Evolutionary conservation across 2,329 filamentous ascomycete species (phyloP).

Genomic region (Dactylellina parvicollis): DNA sequence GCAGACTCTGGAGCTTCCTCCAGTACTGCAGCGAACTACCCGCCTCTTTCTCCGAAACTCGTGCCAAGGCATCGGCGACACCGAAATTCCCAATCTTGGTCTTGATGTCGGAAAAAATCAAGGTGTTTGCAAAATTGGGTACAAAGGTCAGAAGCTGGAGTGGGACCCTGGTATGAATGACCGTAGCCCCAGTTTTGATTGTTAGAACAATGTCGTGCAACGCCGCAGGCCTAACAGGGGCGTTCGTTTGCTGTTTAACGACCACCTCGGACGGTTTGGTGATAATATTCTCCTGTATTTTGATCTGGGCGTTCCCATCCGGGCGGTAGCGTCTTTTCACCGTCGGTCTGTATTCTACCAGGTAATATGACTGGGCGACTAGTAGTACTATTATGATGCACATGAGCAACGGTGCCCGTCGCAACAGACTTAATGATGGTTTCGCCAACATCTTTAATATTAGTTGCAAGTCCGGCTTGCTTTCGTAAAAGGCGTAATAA

Average conservation of each 20-base stretch:
- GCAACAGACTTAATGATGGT: slow-evolving; percentile 27
- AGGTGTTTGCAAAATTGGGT: slow-evolving; percentile 36
- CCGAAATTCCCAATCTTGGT: slow-evolving; percentile 37
- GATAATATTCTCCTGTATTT: slow-evolving; percentile 11
- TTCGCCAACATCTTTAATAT: slow-evolving; percentile 50
- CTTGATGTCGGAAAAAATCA: slow-evolving; percentile 49
- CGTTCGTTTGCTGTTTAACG: slow-evolving; percentile 12
- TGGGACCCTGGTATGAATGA: slow-evolving; percentile 43
- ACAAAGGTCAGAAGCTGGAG: slow-evolving; percentile 44
- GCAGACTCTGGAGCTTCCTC: slow-evolving; percentile 37
- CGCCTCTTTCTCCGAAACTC: slow-evolving; percentile 39
- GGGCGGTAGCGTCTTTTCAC: not conserved
- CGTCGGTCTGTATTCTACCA: slow-evolving; percentile 43
- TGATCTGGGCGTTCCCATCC: not conserved
- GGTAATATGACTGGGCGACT: slow-evolving; percentile 47
- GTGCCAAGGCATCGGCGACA: slow-evolving; percentile 41
- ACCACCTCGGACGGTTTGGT: slow-evolving; percentile 32
- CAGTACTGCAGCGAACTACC: slow-evolving; percentile 36
- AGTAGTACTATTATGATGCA: slow-evolving; percentile 42
- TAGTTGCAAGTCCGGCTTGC: no score
- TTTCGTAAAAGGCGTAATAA: no score
- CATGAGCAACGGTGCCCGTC: slow-evolving; percentile 46
- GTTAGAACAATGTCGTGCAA: slow-evolving; percentile 39
- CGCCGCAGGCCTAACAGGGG: slow-evolving; percentile 19
- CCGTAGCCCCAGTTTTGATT: slow-evolving; percentile 48